Percentiles rank a stretch among this genome's conserved stretches.
phyloP scores from a whole-genome alignment of 2,329 filamentous ascomycete species.

The Leptographium flavum region DNA sequence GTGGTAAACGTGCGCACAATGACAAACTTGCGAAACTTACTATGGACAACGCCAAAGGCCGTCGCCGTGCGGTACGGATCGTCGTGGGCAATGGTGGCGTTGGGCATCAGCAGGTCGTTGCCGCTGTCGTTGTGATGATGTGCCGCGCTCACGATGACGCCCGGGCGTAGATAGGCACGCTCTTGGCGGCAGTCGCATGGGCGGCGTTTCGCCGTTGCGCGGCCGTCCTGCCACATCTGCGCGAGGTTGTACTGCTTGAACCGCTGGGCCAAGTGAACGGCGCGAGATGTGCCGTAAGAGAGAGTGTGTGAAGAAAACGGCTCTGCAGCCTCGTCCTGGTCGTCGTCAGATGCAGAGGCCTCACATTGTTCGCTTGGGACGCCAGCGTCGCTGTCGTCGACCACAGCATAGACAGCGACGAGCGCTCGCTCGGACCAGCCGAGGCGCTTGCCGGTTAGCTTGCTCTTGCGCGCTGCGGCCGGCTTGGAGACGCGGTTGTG shows the following conservation, averaged over 20 bases:
- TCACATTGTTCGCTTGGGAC: too few relatives aligned
- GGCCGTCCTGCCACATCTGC: not conserved
- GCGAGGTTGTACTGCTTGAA: not conserved
- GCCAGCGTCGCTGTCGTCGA: too few relatives aligned
- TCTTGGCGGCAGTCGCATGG: not conserved
- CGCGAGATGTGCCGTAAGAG: not conserved
- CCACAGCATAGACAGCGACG: too few relatives aligned
- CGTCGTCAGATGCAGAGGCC: not conserved
- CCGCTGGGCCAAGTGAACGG: not conserved
- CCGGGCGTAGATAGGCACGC: not conserved
- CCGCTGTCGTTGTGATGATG: constrained; percentile 3
- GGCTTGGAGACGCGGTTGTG: too few relatives aligned
- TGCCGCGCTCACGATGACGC: constrained; percentile 2
- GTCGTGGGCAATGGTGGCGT: not conserved
- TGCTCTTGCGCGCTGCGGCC: too few relatives aligned
- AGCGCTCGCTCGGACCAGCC: too few relatives aligned
- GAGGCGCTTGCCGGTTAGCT: too few relatives aligned
- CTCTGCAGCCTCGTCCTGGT: not conserved
- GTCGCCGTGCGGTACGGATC: constrained; percentile 15
- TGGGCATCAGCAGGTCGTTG: not conserved
- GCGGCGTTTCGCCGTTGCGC: not conserved
- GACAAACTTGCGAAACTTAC: constrained; percentile 16
- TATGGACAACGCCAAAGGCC: constrained; percentile 13
- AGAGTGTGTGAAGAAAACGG: not conserved
- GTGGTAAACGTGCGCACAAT: constrained; percentile 11